These are phyloP conservation scores for Lactarius pseudohatsudake DNA, from an alignment of 768 basidiomycete genomes.

Conservation along the genomic window DNA sequence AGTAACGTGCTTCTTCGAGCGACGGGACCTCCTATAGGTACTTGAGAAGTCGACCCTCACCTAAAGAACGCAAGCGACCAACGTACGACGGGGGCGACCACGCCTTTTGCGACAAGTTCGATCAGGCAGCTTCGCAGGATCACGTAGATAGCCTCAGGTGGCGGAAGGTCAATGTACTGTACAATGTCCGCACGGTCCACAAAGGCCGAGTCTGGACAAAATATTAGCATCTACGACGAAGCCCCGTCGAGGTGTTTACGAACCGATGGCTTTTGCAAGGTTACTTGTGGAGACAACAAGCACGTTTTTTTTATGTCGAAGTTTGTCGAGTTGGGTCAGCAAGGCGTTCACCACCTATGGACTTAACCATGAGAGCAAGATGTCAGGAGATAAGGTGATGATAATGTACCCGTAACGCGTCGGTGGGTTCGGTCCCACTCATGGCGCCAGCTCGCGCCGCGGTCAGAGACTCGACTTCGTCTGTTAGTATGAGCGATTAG, in stretches of 20 bases:
- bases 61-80: conserved; percentile 2
- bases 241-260: conserved; percentile 25
- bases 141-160: conserved; percentile 89
- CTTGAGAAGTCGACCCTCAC: not conserved
- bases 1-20: conserved; percentile 59
- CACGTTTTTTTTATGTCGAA: conserved; percentile 91
- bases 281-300: conserved; percentile 97
- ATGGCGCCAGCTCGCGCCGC: conserved; percentile 93
- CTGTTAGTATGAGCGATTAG: conserved; percentile 40
- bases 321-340: conserved; percentile 93
- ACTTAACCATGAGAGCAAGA: not conserved
- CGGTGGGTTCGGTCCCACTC: conserved; percentile 94
- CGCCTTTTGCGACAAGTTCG: conserved; percentile 74
- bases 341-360: conserved; percentile 93
- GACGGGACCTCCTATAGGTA: conserved; percentile 58
- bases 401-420: conserved; percentile 75
- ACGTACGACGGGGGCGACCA: conserved; percentile 64
- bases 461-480: conserved; percentile 95
- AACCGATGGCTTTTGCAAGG: conserved; percentile 91
- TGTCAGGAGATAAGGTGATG: not conserved
- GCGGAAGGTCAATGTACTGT: conserved; percentile 90
- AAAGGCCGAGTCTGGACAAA: conserved; percentile 80
- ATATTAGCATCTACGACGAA: conserved; percentile 9
- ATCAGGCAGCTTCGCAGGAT: conserved; percentile 80
- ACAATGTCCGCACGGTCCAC: conserved; percentile 96